Conservation (phyloP, 257 asterid species). For the Cinchona pubescens region DNA sequence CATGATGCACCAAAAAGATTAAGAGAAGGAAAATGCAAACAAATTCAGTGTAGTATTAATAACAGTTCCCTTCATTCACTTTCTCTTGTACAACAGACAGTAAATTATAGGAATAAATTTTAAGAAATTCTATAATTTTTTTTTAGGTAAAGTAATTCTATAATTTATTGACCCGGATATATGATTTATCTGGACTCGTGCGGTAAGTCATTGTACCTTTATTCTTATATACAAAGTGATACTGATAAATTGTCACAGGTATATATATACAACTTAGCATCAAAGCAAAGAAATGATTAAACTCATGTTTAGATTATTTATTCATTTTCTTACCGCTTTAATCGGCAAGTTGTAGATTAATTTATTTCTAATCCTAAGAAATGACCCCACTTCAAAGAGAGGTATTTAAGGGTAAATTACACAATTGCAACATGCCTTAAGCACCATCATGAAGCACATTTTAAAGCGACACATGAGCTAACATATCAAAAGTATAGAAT, state of each 20-base stretch:
- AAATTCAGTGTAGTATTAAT: no score
- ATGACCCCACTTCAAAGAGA: constrained; percentile 9
- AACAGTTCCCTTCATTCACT: no score
- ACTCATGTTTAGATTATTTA: neutral
- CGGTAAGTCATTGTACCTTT: neutral
- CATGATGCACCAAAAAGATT: neutral
- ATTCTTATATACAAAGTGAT: neutral
- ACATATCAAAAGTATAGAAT: constrained; percentile 14
- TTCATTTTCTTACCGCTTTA: neutral
- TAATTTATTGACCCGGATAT: neutral
- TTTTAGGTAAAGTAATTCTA: no score
- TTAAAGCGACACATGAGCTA: constrained; percentile 38
- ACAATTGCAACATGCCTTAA: constrained; percentile 29
- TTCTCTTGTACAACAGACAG: neutral
- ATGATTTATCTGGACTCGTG: no score
- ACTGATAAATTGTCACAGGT: neutral
- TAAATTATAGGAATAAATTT: neutral
- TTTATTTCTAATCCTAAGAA: constrained; percentile 4
- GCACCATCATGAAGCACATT: constrained; percentile 30
- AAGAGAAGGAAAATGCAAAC: neutral
- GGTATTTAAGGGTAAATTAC: neutral
- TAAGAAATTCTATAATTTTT: neutral
- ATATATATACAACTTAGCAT: constrained; percentile 3
- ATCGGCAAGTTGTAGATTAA: neutral
- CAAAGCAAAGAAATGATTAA: constrained; percentile 20